phyloP scores from a whole-genome alignment of 768 basidiomycete genomes.

The Tricholoma terreum region DNA sequence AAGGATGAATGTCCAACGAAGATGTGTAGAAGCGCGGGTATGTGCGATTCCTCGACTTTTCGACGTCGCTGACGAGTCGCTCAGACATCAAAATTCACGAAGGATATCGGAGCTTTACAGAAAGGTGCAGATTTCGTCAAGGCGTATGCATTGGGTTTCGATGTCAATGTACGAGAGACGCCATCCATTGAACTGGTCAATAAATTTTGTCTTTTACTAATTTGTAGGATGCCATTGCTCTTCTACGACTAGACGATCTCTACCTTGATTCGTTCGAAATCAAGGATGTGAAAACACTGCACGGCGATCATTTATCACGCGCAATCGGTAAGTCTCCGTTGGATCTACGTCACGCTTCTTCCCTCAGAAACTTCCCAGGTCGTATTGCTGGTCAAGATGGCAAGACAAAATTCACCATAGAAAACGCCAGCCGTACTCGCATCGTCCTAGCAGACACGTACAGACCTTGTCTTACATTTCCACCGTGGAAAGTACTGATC shows the following conservation, averaged over 20 bases:
- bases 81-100: constrained; percentile 93
- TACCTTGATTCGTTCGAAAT: constrained; percentile 99
- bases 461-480: constrained; percentile 27
- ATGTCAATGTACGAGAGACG: constrained; percentile 69
- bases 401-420: constrained; percentile 98
- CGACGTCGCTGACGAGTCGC: neutral
- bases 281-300: constrained; percentile 97
- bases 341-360: neutral
- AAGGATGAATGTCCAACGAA: constrained; percentile 90
- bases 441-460: constrained; percentile 98
- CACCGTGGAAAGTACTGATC: constrained; percentile 4
- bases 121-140: constrained; percentile 98
- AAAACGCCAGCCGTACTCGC: constrained; percentile 95
- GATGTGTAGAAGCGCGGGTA: constrained; percentile 91
- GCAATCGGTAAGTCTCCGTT: constrained; percentile 69
- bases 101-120: constrained; percentile 89
- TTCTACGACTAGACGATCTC: constrained; percentile 92
- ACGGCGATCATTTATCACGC: constrained; percentile 97
- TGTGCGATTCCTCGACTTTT: constrained; percentile 24
- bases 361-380: constrained; percentile 41
- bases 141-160: constrained; percentile 92
- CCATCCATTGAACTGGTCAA: neutral
- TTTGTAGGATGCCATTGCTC: constrained; percentile 88
- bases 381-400: constrained; percentile 99
- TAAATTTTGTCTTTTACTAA: neutral